Percentiles rank a stretch among this genome's conserved stretches.
phyloP scores from a whole-genome alignment of 768 basidiomycete species.

The Rhizopogon roseolus region DNA sequence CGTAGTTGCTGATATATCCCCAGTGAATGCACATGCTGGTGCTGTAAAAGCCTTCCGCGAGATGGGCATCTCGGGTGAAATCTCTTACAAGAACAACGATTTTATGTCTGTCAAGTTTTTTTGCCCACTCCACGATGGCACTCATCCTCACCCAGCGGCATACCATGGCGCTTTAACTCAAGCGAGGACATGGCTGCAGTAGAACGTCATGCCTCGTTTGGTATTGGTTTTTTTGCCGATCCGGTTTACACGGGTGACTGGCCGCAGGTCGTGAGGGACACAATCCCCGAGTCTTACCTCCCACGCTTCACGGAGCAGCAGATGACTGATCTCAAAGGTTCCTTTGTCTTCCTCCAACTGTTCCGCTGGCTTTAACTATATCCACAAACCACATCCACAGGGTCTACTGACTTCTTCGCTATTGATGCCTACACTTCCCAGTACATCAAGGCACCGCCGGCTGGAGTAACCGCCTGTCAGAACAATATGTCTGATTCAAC shows the following conservation, averaged over 20 bases:
- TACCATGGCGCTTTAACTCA: conserved; percentile 42
- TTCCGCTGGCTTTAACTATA: background rate
- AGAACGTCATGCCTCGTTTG: conserved; percentile 47
- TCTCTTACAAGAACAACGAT: conserved; percentile 51
- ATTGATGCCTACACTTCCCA: conserved; percentile 43
- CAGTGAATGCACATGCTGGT: conserved; percentile 45
- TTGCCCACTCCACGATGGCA: no score
- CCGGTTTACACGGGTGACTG: conserved; percentile 51
- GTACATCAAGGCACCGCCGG: conserved; percentile 36
- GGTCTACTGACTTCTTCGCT: conserved; percentile 50
- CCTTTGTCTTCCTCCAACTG: background rate
- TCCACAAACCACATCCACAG: conserved; percentile 11
- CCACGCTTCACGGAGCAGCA: conserved; percentile 43
- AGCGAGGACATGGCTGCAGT: conserved; percentile 40
- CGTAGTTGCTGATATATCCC: background rate
- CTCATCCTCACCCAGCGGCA: conserved; percentile 25
- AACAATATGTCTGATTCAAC: conserved; percentile 38
- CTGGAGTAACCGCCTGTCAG: conserved; percentile 41
- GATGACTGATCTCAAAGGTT: conserved; percentile 37
- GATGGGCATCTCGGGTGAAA: conserved; percentile 47
- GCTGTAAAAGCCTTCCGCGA: conserved; percentile 47
- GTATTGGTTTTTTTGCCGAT: conserved; percentile 45
- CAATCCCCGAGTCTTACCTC: conserved; percentile 39
- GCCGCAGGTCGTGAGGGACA: conserved; percentile 46
- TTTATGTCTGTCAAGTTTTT: conserved; percentile 31